phyloP scores from a whole-genome alignment of 192 early-diverging fungal species.

The Geosiphon pyriformis region DNA sequence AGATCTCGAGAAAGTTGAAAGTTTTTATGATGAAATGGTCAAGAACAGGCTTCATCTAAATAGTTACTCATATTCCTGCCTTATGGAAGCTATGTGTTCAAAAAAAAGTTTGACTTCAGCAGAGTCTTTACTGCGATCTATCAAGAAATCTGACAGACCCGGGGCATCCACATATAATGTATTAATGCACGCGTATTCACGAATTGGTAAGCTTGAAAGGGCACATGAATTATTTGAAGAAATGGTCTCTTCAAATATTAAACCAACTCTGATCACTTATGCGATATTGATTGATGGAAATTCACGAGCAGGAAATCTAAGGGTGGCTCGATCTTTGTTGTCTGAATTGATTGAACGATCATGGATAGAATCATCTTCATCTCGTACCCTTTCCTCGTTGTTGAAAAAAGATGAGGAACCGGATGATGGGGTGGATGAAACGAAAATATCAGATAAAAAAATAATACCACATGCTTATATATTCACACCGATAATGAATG shows the following conservation, averaged over 20 bases:
- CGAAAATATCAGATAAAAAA: conserved; percentile 13
- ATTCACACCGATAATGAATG: conserved; percentile 43
- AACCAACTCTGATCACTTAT: conserved; percentile 41
- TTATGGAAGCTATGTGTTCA: conserved; percentile 38
- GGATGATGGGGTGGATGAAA: conserved; percentile 6
- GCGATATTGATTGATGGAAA: conserved; percentile 40
- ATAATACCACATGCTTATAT: too few relatives aligned
- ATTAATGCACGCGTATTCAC: conserved; percentile 45
- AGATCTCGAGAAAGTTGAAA: conserved; percentile 38
- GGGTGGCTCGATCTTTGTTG: conserved; percentile 13
- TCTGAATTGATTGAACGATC: conserved; percentile 8
- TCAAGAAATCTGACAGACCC: conserved; percentile 37
- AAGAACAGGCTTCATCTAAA: conserved; percentile 33
- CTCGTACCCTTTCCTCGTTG: too few relatives aligned
- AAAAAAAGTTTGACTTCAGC: conserved; percentile 35
- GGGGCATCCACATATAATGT: conserved; percentile 42
- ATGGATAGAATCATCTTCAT: too few relatives aligned
- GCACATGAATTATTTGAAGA: conserved; percentile 37
- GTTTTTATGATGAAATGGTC: conserved; percentile 42
- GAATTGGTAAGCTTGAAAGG: conserved; percentile 25
- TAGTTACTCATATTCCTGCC: conserved; percentile 40
- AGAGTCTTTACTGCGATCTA: conserved; percentile 33
- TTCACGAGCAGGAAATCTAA: conserved; percentile 29
- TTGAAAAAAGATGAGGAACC: background rate
- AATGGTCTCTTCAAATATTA: conserved; percentile 35